Base-by-base conservation (phyloP, 768 basidiomycete species). In the Lyophyllum shimeji region DNA sequence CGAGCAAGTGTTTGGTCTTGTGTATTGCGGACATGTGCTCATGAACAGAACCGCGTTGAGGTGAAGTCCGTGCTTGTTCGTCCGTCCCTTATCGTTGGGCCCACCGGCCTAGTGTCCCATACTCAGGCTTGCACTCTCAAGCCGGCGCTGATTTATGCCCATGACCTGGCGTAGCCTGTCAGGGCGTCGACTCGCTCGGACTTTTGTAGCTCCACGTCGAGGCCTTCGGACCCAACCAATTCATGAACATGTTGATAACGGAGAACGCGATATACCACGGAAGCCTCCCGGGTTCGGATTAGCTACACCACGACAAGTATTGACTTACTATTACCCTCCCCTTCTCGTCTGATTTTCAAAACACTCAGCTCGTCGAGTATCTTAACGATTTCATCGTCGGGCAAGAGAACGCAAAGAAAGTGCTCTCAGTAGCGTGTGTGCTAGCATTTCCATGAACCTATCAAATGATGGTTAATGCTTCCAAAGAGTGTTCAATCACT, bases 331-430 rank as follows among this genome's bases (percentile, higher is more conserved):
- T n/a, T n/a, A 34, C 42, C 46, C 33, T 33, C 43, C 18, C 40
- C n/a, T 27, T 46, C 44, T 18, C 11, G 47, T 18, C 46, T 34
- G 20, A 37, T 20, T 21, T n/a, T 9, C 4, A 34, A 31, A 42
- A 45, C 18, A 31, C 77, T 33, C 55, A 95, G 92, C 82, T 96
- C 43, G 87, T 86, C 7, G 81, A 88, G 67, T 95, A 93, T 69
- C 81, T 97, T 37, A 87, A 93, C 62, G 86, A 93, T 66, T 97
- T 88, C 65, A 85, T 98, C 34, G 81, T 98, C 17, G 95, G 95
- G 1, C 95, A 98, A 68, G 89, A 92, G 61, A 82, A 80, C 56
- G 95, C 95, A 2, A 98, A 98, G 82, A 93, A 94, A 67, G 87
- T 91, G 21, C 81, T 98, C 29, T 90, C 93, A 34, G 95, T 98